Conservation (phyloP, 78 protist genomes). For the Cavenderia fasciculata region DNA sequence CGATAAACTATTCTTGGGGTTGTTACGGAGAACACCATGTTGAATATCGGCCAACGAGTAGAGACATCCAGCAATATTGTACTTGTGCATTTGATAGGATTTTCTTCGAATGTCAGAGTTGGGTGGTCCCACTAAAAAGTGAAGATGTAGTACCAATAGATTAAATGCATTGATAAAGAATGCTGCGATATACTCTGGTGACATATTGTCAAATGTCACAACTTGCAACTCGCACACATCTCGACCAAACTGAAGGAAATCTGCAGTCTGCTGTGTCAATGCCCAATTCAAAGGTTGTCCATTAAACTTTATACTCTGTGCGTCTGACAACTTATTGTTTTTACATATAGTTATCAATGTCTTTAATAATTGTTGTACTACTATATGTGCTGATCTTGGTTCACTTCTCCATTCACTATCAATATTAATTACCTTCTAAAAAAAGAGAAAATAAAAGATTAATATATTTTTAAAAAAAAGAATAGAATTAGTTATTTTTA, state of each 20-base stretch:
- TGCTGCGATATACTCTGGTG: conserved; percentile 51
- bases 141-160: conserved; percentile 44
- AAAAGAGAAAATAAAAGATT: not conserved
- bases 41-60: conserved; percentile 55
- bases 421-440: conserved; percentile 18
- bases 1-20: conserved; percentile 56
- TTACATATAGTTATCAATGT: conserved; percentile 12
- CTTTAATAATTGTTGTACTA: conserved; percentile 9
- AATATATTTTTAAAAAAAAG: not conserved
- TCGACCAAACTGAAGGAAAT: conserved; percentile 22
- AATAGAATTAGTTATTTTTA: not conserved
- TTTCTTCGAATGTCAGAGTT: conserved; percentile 57
- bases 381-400: conserved; percentile 55
- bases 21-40: conserved; percentile 37
- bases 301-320: conserved; percentile 50
- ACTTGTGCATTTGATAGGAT: conserved; percentile 11
- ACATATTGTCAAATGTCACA: conserved; percentile 21
- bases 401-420: conserved; percentile 44
- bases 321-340: conserved; percentile 29
- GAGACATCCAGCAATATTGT: conserved; percentile 41
- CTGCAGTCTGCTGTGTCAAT: conserved; percentile 8
- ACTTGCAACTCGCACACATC: conserved; percentile 30
- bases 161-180: conserved; percentile 59
- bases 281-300: conserved; percentile 62
- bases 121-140: conserved; percentile 71